Base-by-base conservation (phyloP, 2,329 filamentous ascomycete species). In the Chalaropsis ovoidea region DNA sequence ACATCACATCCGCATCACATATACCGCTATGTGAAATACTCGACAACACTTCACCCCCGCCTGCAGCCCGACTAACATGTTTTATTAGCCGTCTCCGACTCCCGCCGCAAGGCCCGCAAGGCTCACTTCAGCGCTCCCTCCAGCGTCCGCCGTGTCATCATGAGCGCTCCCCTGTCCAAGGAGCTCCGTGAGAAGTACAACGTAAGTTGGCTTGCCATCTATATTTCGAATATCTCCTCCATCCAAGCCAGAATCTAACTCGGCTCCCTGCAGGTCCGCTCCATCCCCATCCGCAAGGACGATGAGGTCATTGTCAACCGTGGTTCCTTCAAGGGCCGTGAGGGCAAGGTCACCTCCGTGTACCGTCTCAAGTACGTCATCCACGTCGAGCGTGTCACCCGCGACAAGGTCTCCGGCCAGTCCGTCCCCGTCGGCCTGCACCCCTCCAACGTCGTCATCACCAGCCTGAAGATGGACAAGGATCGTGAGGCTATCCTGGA, bases 181-280 rank as follows among this genome's bases (percentile, higher is more conserved):
- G 94, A 99, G 83, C 86, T 99, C 77, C 88, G 91, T 77, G 92
- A 96, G 82, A 94, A 99, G 87, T 89, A 99, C 89, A 95, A 95
- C 80, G 94, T 96, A 84, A 72, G 88, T 77, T 66, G 42, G 60
- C 3, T 22, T 47, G 22, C 15, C 11, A n/a, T 4, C 19, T 3
- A n/a, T 17, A 6, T 61, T 8, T 2, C 13, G 7, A 10, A 39
- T 35, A n/a, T 31, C 19, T 41, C 52, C 56, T 45, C 1, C n/a
- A n/a, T 27, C 3, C 15, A 8, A n/a, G 47, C 13, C 19, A 27
- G 5, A 8, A 22, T 41, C 65, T 68, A 67, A 68, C 52, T 52
- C 17, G 22, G 13, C n/a, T 52, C 35, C 24, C 19, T 56, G 68
- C 71, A 95, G 90, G 90, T 95, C 79, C 90, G 90, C 83, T 87